phyloP scores from a whole-genome alignment of 2,329 filamentous ascomycete species.

The Grosmannia huntii region DNA sequence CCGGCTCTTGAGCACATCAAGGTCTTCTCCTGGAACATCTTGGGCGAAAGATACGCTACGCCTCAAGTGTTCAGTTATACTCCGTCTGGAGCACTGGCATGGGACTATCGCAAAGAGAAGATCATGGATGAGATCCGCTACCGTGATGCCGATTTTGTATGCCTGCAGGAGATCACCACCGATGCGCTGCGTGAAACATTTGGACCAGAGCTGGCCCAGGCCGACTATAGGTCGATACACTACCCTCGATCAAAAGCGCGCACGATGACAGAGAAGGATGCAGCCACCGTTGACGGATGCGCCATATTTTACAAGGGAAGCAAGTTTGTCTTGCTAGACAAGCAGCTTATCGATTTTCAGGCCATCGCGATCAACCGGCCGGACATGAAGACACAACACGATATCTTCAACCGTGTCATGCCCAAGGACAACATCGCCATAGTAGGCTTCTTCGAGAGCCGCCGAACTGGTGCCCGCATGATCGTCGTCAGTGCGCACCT shows the following conservation, averaged over 20 bases:
- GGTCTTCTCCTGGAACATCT: conserved; percentile 86
- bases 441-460: conserved; percentile 84
- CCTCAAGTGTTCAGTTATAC: conserved; percentile 80
- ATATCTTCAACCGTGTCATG: conserved; percentile 98
- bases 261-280: conserved; percentile 84
- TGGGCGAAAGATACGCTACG: conserved; percentile 89
- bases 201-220: conserved; percentile 69
- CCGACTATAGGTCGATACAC: conserved; percentile 88
- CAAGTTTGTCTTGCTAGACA: conserved; percentile 90
- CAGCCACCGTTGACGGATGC: conserved; percentile 85
- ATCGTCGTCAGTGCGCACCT: conserved; percentile 92
- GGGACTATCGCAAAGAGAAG: conserved; percentile 74
- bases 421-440: conserved; percentile 95
- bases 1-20: conserved; percentile 57
- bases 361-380: conserved; percentile 86
- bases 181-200: conserved; percentile 90
- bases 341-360: conserved; percentile 85
- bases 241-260: conserved; percentile 82
- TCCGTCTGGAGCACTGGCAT: conserved; percentile 65
- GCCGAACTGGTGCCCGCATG: conserved; percentile 75
- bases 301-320: conserved; percentile 80
- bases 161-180: conserved; percentile 84
- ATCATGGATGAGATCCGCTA: conserved; percentile 73
- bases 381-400: conserved; percentile 94
- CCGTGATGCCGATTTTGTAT: conserved; percentile 77